Conservation (phyloP, 495 filamentous ascomycete species). For the Tirmania nivea region DNA sequence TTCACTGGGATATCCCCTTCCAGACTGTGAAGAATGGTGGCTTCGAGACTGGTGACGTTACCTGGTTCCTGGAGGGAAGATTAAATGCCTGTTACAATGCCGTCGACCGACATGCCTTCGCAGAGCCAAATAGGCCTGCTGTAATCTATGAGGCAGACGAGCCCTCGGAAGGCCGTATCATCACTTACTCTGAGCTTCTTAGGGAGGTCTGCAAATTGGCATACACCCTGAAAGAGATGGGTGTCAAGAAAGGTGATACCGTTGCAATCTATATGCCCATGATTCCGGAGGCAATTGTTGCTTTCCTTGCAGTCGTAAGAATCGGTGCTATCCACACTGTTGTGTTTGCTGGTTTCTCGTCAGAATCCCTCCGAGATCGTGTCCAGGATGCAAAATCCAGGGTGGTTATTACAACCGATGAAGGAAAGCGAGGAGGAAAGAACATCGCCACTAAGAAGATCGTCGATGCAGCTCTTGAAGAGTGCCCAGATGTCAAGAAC, state of each 20-base stretch:
- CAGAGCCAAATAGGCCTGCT: constrained; percentile 73
- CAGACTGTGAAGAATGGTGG: constrained; percentile 68
- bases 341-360: constrained; percentile 94
- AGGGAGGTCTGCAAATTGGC: constrained; percentile 75
- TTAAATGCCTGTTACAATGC: constrained; percentile 96
- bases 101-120: constrained; percentile 85
- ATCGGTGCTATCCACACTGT: constrained; percentile 97
- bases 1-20: constrained; percentile 81
- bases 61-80: constrained; percentile 87
- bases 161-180: constrained; percentile 59
- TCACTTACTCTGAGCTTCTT: constrained; percentile 86
- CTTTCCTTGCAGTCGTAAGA: constrained; percentile 74
- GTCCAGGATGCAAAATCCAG: constrained; percentile 74
- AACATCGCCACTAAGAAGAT: constrained; percentile 98
- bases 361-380: constrained; percentile 89
- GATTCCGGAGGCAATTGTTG: constrained; percentile 86
- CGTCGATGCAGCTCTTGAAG: constrained; percentile 91
- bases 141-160: constrained; percentile 99
- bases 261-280: constrained; percentile 96
- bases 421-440: constrained; percentile 95
- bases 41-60: constrained; percentile 58
- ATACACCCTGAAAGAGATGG: constrained; percentile 74
- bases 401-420: constrained; percentile 89
- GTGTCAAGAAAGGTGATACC: constrained; percentile 92
- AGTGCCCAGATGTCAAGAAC: constrained; percentile 75